Evolutionary conservation across 805 yeast species (phyloP), one percentile per base, ranked within the genome.

Genomic region (Lachancea meyersii): DNA sequence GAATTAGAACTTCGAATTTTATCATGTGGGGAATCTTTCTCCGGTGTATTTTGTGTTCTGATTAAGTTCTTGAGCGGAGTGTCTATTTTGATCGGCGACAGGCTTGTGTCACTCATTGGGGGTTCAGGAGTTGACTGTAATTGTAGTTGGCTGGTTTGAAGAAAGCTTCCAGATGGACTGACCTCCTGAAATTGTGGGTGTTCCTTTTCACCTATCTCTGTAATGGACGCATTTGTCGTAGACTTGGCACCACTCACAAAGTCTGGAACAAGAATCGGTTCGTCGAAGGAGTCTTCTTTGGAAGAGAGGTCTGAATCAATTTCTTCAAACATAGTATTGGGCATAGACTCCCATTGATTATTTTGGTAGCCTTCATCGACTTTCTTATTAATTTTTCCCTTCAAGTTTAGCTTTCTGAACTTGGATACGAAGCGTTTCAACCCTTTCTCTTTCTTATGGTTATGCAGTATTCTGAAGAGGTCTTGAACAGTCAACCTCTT

Each of bases 11-110:
- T 14, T 4, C 28, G 10, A 10, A 10, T 26, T 5, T 26, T 13
- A 14, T 10, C 13, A 26, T 26, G 14, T 10, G 6, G 5, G 4
- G 13, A 10, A 10, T 4, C 13, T 14, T 26, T 26, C 13, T 48
- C 50, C 9, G 60, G 59, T 3, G 59, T 47, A 34, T 45, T 48
- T 23, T 47, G 47, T 7, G 53, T 46, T 18, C 55, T 44, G 31
- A 56, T 54, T 3, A 56, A 43, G 35, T 52, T 52, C 35, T 54
- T 55, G 17, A 57, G 50, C 13, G 61, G 60, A 2, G 61, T 52
- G 11, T 54, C 53, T 14, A 56, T 42, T 14, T 48, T 50, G 30
- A 54, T 47, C 2, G 55, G 52, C 11, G 54, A 47, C 14, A 48
- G 44, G 35, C 31, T 34, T 11, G 17, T 37, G 14, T 17, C 38